Evolutionary conservation across 106 monocot species (phyloP), one percentile per base, ranked within the genome.

Genomic region (Platanthera zijinensis): DNA sequence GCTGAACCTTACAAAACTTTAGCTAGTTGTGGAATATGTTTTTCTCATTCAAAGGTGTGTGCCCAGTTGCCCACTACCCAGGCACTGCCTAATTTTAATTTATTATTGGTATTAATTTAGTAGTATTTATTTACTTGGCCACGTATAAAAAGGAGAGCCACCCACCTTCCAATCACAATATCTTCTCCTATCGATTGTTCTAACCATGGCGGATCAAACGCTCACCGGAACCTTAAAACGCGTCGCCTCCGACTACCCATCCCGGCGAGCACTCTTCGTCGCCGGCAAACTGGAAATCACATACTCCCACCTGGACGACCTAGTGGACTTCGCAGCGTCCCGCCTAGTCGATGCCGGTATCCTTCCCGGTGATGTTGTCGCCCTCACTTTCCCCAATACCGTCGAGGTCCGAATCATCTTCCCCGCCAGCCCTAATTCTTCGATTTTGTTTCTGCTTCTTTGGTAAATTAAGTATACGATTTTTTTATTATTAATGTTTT

Each of bases 331-430:
- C 12, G 84, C 91, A 19, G 93, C 97, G 72, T 77, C 76, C 11
- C 25, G 28, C 51, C 89, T 97, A 48, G 22, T 64, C 56, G 49
- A 84, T 71, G 79, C 86, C 39, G 91, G 88, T 19, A 77, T 97
- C 77, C 67, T 48, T 0, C 84, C 86, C 15, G 94, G 89, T 13
- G 89, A 91, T 75, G 91, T 88, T 69, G 77, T 97, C 80, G 97
- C 91, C 48, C 87, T 97, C 78, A 82, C 89, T 71, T 97, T 97
- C 78, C 94, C 97, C 72, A 97, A 94, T 82, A 89, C 91, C 77
- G 69, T 88, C 83, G 94, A 97, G 86, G 91, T 89, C n/a, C 9
- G n/a, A 66, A 11, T 39, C 18, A n/a, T 25, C 25, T 10, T 30
- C 32, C 11, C 32, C 1, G 30, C 1, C 52, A 0, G 11, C 52